Conservation (phyloP, 495 filamentous ascomycete genomes). For the Trichocladium antarcticum region DNA sequence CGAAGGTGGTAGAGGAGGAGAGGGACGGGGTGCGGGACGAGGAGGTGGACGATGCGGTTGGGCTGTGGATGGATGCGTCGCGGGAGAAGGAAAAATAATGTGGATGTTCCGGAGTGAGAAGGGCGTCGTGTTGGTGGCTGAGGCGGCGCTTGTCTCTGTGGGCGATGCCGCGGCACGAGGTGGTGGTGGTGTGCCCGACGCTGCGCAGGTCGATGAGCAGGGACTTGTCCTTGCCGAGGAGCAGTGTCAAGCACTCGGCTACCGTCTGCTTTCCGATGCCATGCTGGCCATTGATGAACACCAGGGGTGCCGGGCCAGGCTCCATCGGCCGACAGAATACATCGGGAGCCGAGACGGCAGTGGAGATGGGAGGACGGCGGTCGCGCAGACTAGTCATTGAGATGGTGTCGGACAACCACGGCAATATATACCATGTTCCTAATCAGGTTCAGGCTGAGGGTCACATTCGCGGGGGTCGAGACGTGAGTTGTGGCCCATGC, state of each 20-base stretch:
- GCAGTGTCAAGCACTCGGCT: slow-evolving; percentile 18
- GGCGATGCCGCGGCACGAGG: not conserved
- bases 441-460: not conserved
- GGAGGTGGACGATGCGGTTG: not conserved
- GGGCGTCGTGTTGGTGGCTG: slow-evolving; percentile 2
- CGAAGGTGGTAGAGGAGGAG: not conserved
- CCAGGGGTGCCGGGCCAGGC: slow-evolving; percentile 17
- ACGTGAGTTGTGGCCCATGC: not conserved
- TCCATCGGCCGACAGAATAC: slow-evolving; percentile 15
- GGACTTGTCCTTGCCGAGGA: slow-evolving; percentile 20
- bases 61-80: not conserved
- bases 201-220: slow-evolving; percentile 18
- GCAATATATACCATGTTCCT: no score
- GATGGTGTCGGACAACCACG: no score
- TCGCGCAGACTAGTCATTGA: slow-evolving; percentile 1
- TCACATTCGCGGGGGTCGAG: not conserved
- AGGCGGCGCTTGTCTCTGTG: not conserved
- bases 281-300: slow-evolving; percentile 24
- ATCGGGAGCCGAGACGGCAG: not conserved
- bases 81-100: slow-evolving; percentile 12
- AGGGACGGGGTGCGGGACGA: not conserved
- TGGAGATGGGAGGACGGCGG: slow-evolving; percentile 1
- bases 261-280: slow-evolving; percentile 24
- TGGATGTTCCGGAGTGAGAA: slow-evolving; percentile 17
- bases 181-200: slow-evolving; percentile 3